Percentiles rank a stretch among this genome's conserved stretches.
Conservation (phyloP, 1,139 yeast species). For the Suhomyces guaymorum region DNA sequence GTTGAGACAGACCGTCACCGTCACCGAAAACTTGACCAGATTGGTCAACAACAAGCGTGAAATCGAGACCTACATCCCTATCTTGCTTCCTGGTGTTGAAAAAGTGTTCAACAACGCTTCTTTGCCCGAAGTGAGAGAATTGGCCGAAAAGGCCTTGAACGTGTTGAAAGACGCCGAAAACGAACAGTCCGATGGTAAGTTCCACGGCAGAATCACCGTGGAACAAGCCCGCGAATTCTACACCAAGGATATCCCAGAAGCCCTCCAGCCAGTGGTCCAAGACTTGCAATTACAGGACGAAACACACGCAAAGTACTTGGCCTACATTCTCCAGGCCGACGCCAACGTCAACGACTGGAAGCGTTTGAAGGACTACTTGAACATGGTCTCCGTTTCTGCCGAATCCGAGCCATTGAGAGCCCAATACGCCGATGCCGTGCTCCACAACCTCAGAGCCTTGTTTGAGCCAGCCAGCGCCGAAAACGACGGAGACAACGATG, state of each 20-base stretch:
- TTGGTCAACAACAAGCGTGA: constrained; percentile 92
- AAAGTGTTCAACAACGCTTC: constrained; percentile 90
- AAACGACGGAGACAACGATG: constrained; percentile 49
- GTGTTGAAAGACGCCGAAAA: constrained; percentile 83
- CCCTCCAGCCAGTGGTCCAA: constrained; percentile 24
- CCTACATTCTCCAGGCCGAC: constrained; percentile 60
- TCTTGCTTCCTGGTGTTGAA: constrained; percentile 83
- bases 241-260: constrained; percentile 36
- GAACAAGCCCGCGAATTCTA: constrained; percentile 56
- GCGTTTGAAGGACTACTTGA: constrained; percentile 59
- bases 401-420: constrained; percentile 39
- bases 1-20: constrained; percentile 93
- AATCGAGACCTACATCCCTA: constrained; percentile 84
- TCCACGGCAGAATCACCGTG: constrained; percentile 69
- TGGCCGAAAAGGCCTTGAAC: constrained; percentile 80
- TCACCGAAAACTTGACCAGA: constrained; percentile 92
- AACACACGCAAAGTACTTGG: constrained; percentile 50
- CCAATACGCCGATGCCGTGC: constrained; percentile 47
- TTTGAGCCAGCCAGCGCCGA: constrained; percentile 65
- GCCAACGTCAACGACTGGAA: constrained; percentile 93
- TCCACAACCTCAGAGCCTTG: constrained; percentile 59
- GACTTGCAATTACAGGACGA: constrained; percentile 32
- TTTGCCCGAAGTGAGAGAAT: constrained; percentile 92
- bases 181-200: constrained; percentile 63
- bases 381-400: constrained; percentile 39